Evolutionary conservation across 495 filamentous ascomycete species (phyloP).

Genomic region (Aspergillus affinis): DNA sequence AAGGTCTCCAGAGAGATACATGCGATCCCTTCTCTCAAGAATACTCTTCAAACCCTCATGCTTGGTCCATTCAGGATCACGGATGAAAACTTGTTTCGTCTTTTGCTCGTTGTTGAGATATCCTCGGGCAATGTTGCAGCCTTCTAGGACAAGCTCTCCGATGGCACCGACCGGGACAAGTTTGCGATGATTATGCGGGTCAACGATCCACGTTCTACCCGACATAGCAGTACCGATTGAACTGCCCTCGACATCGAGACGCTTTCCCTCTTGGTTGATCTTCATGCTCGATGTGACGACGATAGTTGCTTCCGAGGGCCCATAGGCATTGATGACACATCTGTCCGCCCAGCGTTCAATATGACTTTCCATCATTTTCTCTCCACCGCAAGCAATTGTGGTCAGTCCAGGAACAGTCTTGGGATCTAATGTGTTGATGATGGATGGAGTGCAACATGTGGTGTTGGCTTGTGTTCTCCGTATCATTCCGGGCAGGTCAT

Average conservation of each 20-base stretch:
- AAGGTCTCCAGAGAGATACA: constrained; percentile 53
- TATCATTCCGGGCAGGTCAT: constrained; percentile 46
- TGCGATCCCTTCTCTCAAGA: constrained; percentile 30
- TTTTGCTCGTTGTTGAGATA: constrained; percentile 60
- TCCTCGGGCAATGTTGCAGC: constrained; percentile 57
- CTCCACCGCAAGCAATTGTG: constrained; percentile 53
- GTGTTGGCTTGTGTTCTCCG: constrained; percentile 41
- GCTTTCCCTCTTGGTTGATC: constrained; percentile 41
- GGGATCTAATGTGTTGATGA: constrained; percentile 49
- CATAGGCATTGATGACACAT: constrained; percentile 54
- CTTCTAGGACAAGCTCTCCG: constrained; percentile 68
- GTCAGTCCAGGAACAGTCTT: constrained; percentile 48
- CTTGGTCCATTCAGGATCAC: constrained; percentile 50
- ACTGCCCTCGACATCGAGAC: constrained; percentile 36
- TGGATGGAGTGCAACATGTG: constrained; percentile 41
- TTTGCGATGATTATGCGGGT: constrained; percentile 53
- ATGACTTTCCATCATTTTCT: constrained; percentile 50
- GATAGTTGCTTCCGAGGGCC: constrained; percentile 54
- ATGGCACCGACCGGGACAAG: constrained; percentile 60
- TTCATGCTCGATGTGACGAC: constrained; percentile 43
- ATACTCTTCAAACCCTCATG: constrained; percentile 25
- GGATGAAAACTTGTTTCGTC: constrained; percentile 54
- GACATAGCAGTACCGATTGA: constrained; percentile 41
- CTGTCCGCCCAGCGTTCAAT: constrained; percentile 44
- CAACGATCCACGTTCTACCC: constrained; percentile 58